A percentile compares a stretch with the other conserved stretches of the same genome.
Evolutionary conservation across 305 asterid species (phyloP).

Genomic region (Rubia balearica): DNA sequence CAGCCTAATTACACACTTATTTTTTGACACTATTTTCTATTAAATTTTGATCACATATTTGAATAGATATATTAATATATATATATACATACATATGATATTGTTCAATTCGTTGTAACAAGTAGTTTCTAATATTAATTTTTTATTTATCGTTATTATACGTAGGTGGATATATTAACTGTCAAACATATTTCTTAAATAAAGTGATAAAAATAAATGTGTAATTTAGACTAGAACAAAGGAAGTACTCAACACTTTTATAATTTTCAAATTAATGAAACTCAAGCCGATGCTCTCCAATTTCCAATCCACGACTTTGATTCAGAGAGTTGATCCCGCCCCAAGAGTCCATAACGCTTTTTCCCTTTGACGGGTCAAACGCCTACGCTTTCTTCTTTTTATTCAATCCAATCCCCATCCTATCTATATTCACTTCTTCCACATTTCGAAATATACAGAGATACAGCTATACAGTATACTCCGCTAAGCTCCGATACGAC

Average conservation of each 20-base stretch:
- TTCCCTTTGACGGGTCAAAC: slow-evolving; percentile 24
- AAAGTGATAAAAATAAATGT: too few species aligned
- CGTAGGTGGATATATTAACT: too few species aligned
- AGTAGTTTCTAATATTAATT: too few species aligned
- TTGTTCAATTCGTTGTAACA: too few species aligned
- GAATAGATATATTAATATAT: too few species aligned
- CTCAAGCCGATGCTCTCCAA: background rate
- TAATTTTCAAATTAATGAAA: background rate
- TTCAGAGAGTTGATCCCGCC: background rate
- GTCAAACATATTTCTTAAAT: too few species aligned
- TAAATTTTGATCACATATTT: too few species aligned
- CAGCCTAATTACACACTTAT: too few species aligned
- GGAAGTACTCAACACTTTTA: background rate
- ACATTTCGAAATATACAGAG: background rate
- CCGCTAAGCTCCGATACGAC: background rate
- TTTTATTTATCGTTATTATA: too few species aligned
- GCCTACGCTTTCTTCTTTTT: background rate
- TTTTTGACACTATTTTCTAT: too few species aligned
- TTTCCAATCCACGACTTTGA: slow-evolving; percentile 6
- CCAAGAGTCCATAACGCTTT: background rate
- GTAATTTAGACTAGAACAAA: too few species aligned
- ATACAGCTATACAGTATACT: background rate
- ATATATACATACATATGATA: too few species aligned
- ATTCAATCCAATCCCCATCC: background rate
- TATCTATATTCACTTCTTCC: background rate